Evolutionary conservation across 352 stramenopile genomes (phyloP).

Genomic region (Phytophthora parvispora): DNA sequence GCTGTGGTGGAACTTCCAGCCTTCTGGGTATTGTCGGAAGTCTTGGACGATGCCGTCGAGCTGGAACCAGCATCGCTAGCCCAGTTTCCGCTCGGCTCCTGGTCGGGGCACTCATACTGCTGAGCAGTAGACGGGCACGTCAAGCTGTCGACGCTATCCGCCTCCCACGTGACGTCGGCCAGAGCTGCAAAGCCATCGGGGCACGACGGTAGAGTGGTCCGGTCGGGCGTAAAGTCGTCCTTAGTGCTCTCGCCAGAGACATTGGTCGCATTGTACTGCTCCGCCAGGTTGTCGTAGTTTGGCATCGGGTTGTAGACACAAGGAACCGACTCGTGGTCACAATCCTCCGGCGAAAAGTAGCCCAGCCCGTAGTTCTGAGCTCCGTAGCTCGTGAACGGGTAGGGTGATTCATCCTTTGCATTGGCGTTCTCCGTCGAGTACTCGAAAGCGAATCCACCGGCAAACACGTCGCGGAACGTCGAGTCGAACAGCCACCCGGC

Average conservation of each 20-base stretch:
- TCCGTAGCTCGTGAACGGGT: conserved; percentile 78
- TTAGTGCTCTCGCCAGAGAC: conserved; percentile 47
- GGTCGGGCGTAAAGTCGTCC: conserved; percentile 45
- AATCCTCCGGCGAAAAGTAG: conserved; percentile 78
- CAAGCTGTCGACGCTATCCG: conserved; percentile 48
- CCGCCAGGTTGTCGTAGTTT: conserved; percentile 66
- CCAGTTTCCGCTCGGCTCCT: conserved; percentile 63
- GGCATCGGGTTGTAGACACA: conserved; percentile 83
- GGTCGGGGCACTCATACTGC: conserved; percentile 55
- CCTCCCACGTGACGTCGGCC: conserved; percentile 47
- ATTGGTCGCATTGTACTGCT: conserved; percentile 56
- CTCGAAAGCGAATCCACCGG: conserved; percentile 83
- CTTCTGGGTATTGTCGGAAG: conserved; percentile 17
- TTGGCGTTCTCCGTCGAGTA: conserved; percentile 87
- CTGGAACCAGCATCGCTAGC: conserved; percentile 36
- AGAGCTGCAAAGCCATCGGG: conserved; percentile 47
- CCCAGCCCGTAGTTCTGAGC: conserved; percentile 85
- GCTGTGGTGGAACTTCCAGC: conserved; percentile 12
- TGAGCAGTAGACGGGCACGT: conserved; percentile 39
- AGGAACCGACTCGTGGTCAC: conserved; percentile 58
- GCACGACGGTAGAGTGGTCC: conserved; percentile 42
- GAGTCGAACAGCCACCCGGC: conserved; percentile 64
- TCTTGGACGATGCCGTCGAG: conserved; percentile 29
- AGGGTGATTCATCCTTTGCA: conserved; percentile 56
- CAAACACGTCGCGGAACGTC: conserved; percentile 67